Percentiles rank a stretch among this genome's conserved stretches.
Evolutionary conservation across 352 stramenopile species (phyloP).

Genomic region (Phytophthora tubulina): DNA sequence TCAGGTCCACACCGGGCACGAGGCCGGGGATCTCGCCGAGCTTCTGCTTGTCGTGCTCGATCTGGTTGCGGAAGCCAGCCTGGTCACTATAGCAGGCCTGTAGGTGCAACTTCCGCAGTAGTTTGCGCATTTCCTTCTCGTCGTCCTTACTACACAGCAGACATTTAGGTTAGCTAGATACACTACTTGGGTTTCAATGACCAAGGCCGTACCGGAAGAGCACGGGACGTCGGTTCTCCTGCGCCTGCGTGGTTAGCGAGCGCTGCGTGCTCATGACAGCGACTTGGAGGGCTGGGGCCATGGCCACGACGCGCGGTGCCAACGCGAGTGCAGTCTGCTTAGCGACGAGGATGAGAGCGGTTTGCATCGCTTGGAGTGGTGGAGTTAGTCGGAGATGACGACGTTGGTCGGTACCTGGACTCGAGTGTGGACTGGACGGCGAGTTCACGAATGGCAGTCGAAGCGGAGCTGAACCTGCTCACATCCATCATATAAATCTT

Average conservation of each 20-base stretch:
- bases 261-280: constrained; percentile 37
- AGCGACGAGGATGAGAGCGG: constrained; percentile 34
- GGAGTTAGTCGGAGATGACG: neutral
- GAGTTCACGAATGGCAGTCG: constrained; percentile 37
- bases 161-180: constrained; percentile 12
- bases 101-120: constrained; percentile 83
- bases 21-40: constrained; percentile 71
- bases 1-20: constrained; percentile 64
- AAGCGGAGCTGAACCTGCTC: constrained; percentile 15
- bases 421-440: constrained; percentile 22
- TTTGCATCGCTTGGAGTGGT: constrained; percentile 30
- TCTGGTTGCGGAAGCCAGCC: constrained; percentile 61
- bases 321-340: constrained; percentile 38
- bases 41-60: constrained; percentile 72
- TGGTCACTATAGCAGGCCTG: constrained; percentile 70
- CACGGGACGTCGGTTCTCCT: constrained; percentile 39
- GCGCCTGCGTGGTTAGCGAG: constrained; percentile 29
- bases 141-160: constrained; percentile 72
- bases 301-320: constrained; percentile 23
- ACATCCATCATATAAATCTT: constrained; percentile 15
- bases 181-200: neutral
- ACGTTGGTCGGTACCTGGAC: constrained; percentile 13
- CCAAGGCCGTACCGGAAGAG: constrained; percentile 32
- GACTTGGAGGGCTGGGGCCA: constrained; percentile 35
- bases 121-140: constrained; percentile 83